Evolutionary conservation across 176 grass and related monocot genomes (phyloP).

Genomic region (Typha latifolia): DNA sequence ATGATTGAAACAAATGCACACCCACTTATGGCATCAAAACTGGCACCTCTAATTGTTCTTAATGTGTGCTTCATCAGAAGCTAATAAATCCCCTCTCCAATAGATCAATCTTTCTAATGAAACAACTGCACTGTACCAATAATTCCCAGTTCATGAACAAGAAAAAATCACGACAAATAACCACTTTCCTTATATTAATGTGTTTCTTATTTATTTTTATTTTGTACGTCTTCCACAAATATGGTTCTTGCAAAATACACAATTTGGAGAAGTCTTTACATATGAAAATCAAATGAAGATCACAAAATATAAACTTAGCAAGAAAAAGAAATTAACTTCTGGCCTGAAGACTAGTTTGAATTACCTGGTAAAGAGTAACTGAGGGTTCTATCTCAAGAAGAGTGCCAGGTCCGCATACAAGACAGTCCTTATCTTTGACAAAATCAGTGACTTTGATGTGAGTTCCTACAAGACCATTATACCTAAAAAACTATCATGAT

Average conservation of each 20-base stretch:
- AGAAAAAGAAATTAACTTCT: constrained; percentile 7
- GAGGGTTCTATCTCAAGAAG: constrained; percentile 58
- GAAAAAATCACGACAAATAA: not conserved
- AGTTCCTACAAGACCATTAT: constrained; percentile 81
- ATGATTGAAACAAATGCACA: no score
- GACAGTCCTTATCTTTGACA: constrained; percentile 77
- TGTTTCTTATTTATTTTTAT: no score
- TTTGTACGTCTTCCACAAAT: no score
- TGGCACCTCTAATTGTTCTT: no score
- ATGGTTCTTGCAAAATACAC: no score
- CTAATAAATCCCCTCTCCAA: no score
- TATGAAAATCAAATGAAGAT: constrained; percentile 3
- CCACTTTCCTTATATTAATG: no score
- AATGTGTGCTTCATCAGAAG: no score
- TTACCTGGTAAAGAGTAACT: constrained; percentile 59
- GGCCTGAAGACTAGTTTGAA: not conserved
- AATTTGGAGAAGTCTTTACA: not conserved
- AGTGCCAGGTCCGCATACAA: constrained; percentile 83
- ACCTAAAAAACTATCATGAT: constrained; percentile 29
- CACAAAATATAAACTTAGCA: not conserved
- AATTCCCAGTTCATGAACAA: no score
- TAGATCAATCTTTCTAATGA: no score
- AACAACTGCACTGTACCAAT: no score
- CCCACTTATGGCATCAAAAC: no score
- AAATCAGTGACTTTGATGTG: constrained; percentile 95